These are phyloP conservation scores for Curvularia lunata DNA, from an alignment of 2,329 filamentous ascomycete genomes.

Conservation along the genomic window DNA sequence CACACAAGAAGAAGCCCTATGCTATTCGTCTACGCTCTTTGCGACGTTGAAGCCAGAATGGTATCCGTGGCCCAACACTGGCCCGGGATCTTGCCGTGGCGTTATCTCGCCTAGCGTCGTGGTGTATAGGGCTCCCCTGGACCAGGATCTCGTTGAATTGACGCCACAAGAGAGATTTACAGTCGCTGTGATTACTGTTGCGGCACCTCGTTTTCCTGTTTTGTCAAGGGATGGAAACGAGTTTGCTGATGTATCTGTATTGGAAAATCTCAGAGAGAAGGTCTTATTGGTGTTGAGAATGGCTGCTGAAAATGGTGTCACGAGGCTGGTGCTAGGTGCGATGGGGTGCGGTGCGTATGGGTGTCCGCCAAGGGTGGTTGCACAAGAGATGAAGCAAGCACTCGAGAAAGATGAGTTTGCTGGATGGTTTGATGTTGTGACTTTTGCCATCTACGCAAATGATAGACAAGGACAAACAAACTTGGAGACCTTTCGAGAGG, in stretches of 20 bases:
- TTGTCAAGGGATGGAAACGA: slow-evolving; percentile 11
- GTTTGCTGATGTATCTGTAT: slow-evolving; percentile 17
- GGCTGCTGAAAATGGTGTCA: slow-evolving; percentile 24
- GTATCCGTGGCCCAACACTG: slow-evolving; percentile 35
- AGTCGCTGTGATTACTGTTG: slow-evolving; percentile 29
- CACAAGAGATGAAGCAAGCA: slow-evolving; percentile 24
- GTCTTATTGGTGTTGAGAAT: slow-evolving; percentile 26
- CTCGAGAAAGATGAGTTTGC: slow-evolving; percentile 25
- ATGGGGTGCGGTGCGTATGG: slow-evolving; percentile 36
- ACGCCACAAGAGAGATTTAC: slow-evolving; percentile 16
- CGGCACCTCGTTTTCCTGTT: slow-evolving; percentile 23
- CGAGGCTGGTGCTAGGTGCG: slow-evolving; percentile 29
- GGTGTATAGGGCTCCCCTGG: slow-evolving; percentile 29
- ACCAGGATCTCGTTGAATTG: slow-evolving; percentile 24
- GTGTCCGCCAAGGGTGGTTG: slow-evolving; percentile 27
- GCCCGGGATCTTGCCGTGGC: slow-evolving; percentile 25
- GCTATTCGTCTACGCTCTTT: slow-evolving; percentile 32
- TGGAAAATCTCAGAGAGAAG: slow-evolving; percentile 26
- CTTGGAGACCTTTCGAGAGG: background rate
- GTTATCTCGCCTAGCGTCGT: slow-evolving; percentile 30
- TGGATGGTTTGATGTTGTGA: slow-evolving; percentile 29
- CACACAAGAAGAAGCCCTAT: slow-evolving; percentile 35
- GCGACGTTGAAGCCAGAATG: slow-evolving; percentile 27
- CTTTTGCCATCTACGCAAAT: slow-evolving; percentile 28
- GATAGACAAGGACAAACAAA: slow-evolving; percentile 15